Evolutionary conservation across 306 rosid genomes (phyloP).

Genomic region (Arachis hypogaea): DNA sequence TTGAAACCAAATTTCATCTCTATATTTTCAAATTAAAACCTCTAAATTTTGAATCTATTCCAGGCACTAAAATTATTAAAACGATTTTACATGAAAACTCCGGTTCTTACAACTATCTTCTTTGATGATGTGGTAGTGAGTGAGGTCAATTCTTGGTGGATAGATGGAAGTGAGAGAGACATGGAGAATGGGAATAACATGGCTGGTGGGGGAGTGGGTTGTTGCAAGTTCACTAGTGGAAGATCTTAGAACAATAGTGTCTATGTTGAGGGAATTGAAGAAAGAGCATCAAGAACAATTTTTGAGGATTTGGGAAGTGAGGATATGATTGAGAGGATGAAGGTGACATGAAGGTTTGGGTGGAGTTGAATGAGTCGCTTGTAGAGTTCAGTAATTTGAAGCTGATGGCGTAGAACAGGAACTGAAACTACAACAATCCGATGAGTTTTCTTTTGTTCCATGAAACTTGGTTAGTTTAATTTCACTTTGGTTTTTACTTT

Average conservation of each 20-base stretch:
- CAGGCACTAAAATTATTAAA: too few species aligned
- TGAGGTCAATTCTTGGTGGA: conserved; percentile 19
- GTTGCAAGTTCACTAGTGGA: conserved; percentile 19
- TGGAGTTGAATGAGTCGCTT: conserved; percentile 26
- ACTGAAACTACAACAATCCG: conserved; percentile 12
- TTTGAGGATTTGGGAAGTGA: conserved; percentile 27
- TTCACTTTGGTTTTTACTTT: too few species aligned
- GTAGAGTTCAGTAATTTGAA: conserved; percentile 1
- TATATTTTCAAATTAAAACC: too few species aligned
- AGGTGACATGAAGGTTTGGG: conserved; percentile 20
- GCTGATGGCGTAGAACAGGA: conserved; percentile 28
- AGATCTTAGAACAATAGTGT: conserved; percentile 24
- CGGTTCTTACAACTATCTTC: not conserved
- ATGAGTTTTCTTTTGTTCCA: conserved; percentile 17
- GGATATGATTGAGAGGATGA: conserved; percentile 16
- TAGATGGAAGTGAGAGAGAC: conserved; percentile 19
- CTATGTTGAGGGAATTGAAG: conserved; percentile 17
- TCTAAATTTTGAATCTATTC: too few species aligned
- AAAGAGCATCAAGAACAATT: conserved; percentile 5
- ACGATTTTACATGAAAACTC: too few species aligned
- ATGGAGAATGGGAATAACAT: conserved; percentile 25
- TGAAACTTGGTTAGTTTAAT: not conserved
- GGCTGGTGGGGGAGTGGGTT: not conserved
- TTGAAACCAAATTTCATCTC: too few species aligned
- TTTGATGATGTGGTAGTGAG: not conserved